These are phyloP conservation scores for Ambrosia hybrid DNA, from an alignment of 140 eudicot species.

Conservation along the genomic window DNA sequence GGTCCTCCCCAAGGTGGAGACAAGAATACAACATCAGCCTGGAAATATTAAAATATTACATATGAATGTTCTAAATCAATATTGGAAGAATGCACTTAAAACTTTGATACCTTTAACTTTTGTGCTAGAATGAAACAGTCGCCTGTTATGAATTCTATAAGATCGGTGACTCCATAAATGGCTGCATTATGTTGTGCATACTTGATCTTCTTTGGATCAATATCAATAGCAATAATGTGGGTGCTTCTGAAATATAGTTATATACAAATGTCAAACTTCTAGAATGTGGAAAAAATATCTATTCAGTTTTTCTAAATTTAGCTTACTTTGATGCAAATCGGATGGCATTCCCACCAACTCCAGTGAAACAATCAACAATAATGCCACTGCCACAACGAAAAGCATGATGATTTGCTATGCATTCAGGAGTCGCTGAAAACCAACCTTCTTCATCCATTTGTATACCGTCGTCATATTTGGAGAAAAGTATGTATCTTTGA, in stretches of 20 bases:
- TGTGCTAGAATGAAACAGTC: conserved; percentile 72
- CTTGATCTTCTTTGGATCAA: conserved; percentile 86
- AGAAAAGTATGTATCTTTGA: conserved; percentile 75
- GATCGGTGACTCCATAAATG: conserved; percentile 75
- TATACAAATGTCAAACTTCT: background rate
- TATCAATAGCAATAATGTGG: conserved; percentile 81
- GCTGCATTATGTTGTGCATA: conserved; percentile 86
- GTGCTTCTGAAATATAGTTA: conserved; percentile 37
- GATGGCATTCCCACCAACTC: conserved; percentile 96
- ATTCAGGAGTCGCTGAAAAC: conserved; percentile 95
- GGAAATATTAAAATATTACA: conserved; percentile 17
- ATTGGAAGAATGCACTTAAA: background rate
- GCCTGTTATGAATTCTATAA: conserved; percentile 73
- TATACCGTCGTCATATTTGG: conserved; percentile 78
- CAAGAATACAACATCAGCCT: conserved; percentile 79
- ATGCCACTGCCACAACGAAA: conserved; percentile 65
- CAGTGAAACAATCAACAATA: conserved; percentile 78
- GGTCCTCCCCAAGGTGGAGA: conserved; percentile 99
- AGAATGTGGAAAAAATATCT: background rate
- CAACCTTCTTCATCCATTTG: conserved; percentile 97
- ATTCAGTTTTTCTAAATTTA: background rate
- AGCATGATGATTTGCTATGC: conserved; percentile 87
- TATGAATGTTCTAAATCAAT: background rate
- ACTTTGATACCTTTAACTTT: conserved; percentile 56
- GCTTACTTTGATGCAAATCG: conserved; percentile 78